A percentile compares a stretch with the other conserved stretches of the same genome.
Conservation (phyloP, 495 filamentous ascomycete species). For the Immersiella caudata region DNA sequence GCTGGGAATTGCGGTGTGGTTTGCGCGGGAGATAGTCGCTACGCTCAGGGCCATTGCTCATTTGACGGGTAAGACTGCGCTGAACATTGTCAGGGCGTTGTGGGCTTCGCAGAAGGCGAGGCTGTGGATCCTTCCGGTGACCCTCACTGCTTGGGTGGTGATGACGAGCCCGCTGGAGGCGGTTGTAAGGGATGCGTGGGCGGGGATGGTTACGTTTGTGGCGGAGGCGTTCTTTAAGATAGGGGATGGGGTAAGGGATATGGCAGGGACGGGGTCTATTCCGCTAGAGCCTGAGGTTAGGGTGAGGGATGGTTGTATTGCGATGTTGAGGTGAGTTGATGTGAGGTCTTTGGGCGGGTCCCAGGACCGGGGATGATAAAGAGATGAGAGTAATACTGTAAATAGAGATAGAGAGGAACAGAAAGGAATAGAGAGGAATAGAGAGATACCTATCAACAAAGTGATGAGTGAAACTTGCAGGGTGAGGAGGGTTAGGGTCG, state of each 20-base stretch:
- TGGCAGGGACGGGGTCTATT: background rate
- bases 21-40: too few species aligned
- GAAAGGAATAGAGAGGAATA: too few species aligned
- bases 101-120: too few species aligned
- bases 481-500: background rate
- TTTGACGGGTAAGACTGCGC: too few species aligned
- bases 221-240: background rate
- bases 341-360: background rate
- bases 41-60: too few species aligned
- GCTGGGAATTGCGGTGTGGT: too few species aligned
- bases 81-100: too few species aligned
- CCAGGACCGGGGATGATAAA: background rate
- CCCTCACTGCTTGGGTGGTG: background rate
- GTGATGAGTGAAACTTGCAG: background rate
- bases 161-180: background rate
- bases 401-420: background rate
- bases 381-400: background rate
- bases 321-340: background rate
- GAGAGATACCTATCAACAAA: background rate
- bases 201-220: background rate
- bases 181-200: background rate
- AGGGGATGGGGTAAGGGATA: background rate
- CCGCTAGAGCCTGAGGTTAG: background rate
- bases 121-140: background rate
- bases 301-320: background rate